Evolutionary conservation across 106 monocot genomes (phyloP).

Genomic region (Dioscorea alata): DNA sequence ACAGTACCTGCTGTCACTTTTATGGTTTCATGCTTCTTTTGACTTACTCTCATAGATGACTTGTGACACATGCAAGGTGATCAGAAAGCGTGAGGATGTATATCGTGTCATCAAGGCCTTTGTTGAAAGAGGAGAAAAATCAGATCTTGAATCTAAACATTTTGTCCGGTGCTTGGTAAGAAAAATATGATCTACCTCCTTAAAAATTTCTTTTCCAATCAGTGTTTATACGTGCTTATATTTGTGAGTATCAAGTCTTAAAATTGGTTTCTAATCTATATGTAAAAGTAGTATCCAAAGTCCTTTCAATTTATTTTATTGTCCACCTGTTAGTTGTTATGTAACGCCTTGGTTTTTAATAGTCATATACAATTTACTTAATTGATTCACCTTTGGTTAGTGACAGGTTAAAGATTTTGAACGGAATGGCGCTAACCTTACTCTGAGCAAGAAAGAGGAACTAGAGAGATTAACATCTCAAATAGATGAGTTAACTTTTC

Average conservation of each 20-base stretch:
- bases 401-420: constrained; percentile 94
- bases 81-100: constrained; percentile 97
- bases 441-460: constrained; percentile 66
- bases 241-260: no score
- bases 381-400: constrained; percentile 24
- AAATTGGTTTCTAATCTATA: no score
- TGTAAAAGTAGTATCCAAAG: no score
- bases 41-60: no score
- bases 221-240: no score
- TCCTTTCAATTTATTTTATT: no score
- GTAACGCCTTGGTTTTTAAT: no score
- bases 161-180: constrained; percentile 76
- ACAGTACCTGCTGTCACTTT: neutral
- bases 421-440: constrained; percentile 71
- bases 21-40: constrained; percentile 15
- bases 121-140: constrained; percentile 53
- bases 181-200: neutral
- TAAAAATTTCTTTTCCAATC: no score
- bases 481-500: constrained; percentile 68
- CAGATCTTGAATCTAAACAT: constrained; percentile 65
- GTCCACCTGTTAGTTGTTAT: no score
- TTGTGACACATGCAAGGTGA: constrained; percentile 69
- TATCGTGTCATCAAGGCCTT: constrained; percentile 81
- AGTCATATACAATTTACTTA: neutral
- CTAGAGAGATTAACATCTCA: constrained; percentile 61